Percentiles rank a stretch among this genome's conserved stretches.
phyloP scores from a whole-genome alignment of 1,284 basidiomycete genomes.

The Pholiota adiposa region DNA sequence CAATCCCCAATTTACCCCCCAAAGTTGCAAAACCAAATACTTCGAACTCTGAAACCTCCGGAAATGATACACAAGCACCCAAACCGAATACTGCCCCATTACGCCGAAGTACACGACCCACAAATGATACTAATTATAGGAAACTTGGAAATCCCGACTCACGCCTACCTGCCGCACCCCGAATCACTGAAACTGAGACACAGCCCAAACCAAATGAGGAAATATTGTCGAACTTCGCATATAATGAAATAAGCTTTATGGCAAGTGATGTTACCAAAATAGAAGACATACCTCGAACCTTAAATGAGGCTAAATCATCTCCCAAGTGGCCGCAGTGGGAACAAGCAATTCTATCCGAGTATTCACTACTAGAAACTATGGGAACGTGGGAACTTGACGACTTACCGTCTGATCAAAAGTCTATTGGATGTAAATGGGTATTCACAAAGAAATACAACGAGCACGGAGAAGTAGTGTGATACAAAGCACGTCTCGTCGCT shows the following conservation, averaged over 20 bases:
- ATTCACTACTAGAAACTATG: conserved; percentile 19
- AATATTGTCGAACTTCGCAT: conserved; percentile 1
- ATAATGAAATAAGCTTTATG: background rate
- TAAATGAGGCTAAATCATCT: conserved; percentile 13
- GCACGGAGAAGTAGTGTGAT: conserved; percentile 17
- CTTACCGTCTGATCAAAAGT: conserved; percentile 20
- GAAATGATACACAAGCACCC: background rate
- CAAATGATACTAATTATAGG: background rate
- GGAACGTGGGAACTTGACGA: conserved; percentile 25
- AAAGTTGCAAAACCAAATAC: background rate
- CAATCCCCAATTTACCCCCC: conserved; percentile 1
- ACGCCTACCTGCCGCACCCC: background rate
- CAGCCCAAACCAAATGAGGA: conserved; percentile 13
- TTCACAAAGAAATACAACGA: conserved; percentile 24
- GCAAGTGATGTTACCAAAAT: no score
- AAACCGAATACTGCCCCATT: background rate
- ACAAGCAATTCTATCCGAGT: conserved; percentile 26
- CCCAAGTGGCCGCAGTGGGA: conserved; percentile 20
- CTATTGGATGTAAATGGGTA: conserved; percentile 27
- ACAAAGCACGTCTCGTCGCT: no score
- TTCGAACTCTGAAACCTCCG: background rate
- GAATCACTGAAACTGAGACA: conserved; percentile 3
- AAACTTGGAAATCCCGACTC: background rate
- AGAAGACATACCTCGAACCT: conserved; percentile 2
- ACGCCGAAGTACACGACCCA: background rate